Evolutionary conservation across 306 rosid genomes (phyloP), one percentile per base, ranked within the genome.

Genomic region (Rosa rugosa): DNA sequence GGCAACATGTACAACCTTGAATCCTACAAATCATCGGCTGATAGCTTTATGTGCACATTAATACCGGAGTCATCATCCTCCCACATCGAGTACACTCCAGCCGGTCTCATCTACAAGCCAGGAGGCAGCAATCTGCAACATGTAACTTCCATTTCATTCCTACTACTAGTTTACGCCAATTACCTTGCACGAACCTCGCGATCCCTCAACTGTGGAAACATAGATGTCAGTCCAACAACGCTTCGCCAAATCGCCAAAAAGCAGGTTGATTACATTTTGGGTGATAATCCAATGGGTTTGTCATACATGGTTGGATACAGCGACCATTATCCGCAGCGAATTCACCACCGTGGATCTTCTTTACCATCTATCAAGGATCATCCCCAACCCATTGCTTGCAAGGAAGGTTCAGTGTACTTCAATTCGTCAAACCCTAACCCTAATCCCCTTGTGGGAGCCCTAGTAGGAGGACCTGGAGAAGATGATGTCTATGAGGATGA

Each of bases 61-160:
- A 81, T 95, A 68, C 97, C 98, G 0, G 97, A 91, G 57, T 78
- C 99, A 13, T 73, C 95, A 8, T 87, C 96, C 17, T 83, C 90
- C 16, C 98, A 90, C 86, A 91, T 95, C 2, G 88, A 88, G 22
- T 95, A 89, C 91, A 78, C 91, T 42, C 93, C 97, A 2, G 99
- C 97, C 7, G 99, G 97, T 40, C 97, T 94, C 72, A 85, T 94
- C 69, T 94, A 89, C 89, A 90, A 86, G 74, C 97, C 97, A 0
- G 97, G 99, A 2, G 97, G 99, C 68, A 95, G 98, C 97, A 95
- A 95, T 65, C 73, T 95, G 47, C 97, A 95, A 60, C 99, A 94
- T 70, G 88, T 91, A 20, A 88, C 99, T 22, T 84, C 97, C 65
- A 91, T 95, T 40, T 71, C 97, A 16, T 95, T 95, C 85, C 92